phyloP scores from a whole-genome alignment of 179 eudicot species.

The Silene noctiflora region DNA sequence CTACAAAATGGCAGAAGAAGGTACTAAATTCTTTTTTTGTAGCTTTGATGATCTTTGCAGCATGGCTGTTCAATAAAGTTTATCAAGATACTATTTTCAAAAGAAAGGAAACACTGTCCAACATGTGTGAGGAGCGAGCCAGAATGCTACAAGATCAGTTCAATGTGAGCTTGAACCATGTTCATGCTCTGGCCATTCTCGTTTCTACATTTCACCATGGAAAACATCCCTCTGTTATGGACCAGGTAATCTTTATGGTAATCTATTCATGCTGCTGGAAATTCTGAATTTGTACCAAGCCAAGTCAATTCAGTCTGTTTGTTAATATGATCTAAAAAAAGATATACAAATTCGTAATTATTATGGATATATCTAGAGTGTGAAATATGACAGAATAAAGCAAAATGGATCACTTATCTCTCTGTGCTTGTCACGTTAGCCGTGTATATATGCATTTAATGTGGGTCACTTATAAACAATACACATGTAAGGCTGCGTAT shows the following conservation, averaged over 20 bases:
- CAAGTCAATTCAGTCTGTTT: too few relatives aligned
- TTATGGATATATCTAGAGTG: too few relatives aligned
- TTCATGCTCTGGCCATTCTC: slow-evolving; percentile 81
- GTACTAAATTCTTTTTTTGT: slow-evolving; percentile 37
- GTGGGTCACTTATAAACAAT: too few relatives aligned
- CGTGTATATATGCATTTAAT: too few relatives aligned
- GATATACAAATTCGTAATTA: neutral
- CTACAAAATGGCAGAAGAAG: slow-evolving; percentile 58
- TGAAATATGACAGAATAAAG: too few relatives aligned
- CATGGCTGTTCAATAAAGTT: slow-evolving; percentile 43
- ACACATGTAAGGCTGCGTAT: too few relatives aligned
- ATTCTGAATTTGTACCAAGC: too few relatives aligned
- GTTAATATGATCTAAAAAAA: neutral
- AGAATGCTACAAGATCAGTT: slow-evolving; percentile 95
- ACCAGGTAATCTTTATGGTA: slow-evolving; percentile 64
- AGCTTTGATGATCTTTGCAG: slow-evolving; percentile 36
- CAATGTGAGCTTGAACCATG: slow-evolving; percentile 95
- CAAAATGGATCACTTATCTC: too few relatives aligned
- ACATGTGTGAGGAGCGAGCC: slow-evolving; percentile 95
- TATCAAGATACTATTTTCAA: slow-evolving; percentile 38
- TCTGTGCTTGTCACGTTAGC: too few relatives aligned
- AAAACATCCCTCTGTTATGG: slow-evolving; percentile 75
- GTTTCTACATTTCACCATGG: slow-evolving; percentile 85
- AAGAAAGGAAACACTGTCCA: slow-evolving; percentile 61
- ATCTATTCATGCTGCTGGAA: too few relatives aligned